Evolutionary conservation across 148 eudicot species (phyloP).

Genomic region (Arctostaphylos glauca): DNA sequence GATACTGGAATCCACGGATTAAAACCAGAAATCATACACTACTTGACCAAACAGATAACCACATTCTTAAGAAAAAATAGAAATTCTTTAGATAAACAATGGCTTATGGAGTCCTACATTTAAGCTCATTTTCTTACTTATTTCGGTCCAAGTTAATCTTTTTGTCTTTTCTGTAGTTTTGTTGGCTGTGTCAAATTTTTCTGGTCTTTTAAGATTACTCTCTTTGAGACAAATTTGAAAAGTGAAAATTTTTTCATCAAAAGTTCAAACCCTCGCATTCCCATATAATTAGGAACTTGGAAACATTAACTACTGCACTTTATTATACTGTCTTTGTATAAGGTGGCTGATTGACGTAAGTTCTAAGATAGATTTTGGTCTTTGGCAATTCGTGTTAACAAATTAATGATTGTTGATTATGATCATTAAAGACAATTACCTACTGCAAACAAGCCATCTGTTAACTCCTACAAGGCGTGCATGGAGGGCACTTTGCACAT

Average conservation of each 20-base stretch:
- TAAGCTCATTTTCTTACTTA: background rate
- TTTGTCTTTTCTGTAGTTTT: no score
- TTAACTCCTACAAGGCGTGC: constrained; percentile 30
- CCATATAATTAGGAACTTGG: background rate
- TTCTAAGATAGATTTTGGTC: background rate
- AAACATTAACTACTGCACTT: background rate
- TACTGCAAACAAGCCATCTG: constrained; percentile 32
- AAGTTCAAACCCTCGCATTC: no score
- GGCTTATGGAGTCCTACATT: background rate
- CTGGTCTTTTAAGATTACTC: no score
- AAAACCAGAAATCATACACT: background rate
- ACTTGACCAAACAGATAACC: background rate
- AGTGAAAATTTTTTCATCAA: no score
- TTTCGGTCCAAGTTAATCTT: no score
- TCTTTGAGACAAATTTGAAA: no score
- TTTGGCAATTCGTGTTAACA: background rate
- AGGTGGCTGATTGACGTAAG: background rate
- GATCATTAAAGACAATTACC: constrained; percentile 18
- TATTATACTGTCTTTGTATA: background rate
- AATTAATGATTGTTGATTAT: background rate
- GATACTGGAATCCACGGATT: constrained; percentile 16
- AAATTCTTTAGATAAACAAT: background rate
- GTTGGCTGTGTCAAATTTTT: no score
- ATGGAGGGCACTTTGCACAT: constrained; percentile 29
- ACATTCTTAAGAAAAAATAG: background rate